phyloP scores from a whole-genome alignment of 1,139 yeast species.

The Pneumocystis oryctolagi region DNA sequence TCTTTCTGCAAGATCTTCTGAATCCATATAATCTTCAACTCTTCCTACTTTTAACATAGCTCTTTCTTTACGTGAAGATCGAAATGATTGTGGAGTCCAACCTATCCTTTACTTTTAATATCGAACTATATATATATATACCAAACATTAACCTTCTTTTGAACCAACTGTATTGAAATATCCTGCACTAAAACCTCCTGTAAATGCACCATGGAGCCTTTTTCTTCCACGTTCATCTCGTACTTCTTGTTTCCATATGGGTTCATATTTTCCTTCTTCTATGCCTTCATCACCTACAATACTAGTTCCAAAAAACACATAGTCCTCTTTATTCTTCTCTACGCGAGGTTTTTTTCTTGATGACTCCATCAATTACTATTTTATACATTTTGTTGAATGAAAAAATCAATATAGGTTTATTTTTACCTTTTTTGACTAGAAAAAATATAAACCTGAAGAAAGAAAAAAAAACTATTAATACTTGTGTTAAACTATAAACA shows the following conservation, averaged over 20 bases:
- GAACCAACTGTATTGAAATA: conserved; percentile 25
- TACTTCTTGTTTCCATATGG: conserved; percentile 17
- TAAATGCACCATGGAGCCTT: conserved; percentile 25
- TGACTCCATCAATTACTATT: background rate
- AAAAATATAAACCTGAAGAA: background rate
- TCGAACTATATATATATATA: background rate
- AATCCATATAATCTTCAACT: conserved; percentile 24
- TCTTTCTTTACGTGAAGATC: conserved; percentile 17
- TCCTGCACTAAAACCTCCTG: conserved; percentile 26
- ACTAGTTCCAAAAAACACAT: background rate
- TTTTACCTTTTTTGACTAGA: background rate
- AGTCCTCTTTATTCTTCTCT: background rate
- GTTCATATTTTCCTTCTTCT: conserved; percentile 4
- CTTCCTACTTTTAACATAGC: conserved; percentile 11
- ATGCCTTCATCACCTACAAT: background rate
- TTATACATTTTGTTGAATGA: background rate
- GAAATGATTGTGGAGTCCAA: conserved; percentile 22
- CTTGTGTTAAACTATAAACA: background rate
- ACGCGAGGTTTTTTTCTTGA: background rate
- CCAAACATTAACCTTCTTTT: conserved; percentile 18
- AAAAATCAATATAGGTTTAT: background rate
- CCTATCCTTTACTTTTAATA: conserved; percentile 15
- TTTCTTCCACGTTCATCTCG: conserved; percentile 17
- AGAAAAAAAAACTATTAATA: background rate
- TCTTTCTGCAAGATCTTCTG: conserved; percentile 22